phyloP scores from a whole-genome alignment of 2,329 filamentous ascomycete species.

The Didymella arachidicola region DNA sequence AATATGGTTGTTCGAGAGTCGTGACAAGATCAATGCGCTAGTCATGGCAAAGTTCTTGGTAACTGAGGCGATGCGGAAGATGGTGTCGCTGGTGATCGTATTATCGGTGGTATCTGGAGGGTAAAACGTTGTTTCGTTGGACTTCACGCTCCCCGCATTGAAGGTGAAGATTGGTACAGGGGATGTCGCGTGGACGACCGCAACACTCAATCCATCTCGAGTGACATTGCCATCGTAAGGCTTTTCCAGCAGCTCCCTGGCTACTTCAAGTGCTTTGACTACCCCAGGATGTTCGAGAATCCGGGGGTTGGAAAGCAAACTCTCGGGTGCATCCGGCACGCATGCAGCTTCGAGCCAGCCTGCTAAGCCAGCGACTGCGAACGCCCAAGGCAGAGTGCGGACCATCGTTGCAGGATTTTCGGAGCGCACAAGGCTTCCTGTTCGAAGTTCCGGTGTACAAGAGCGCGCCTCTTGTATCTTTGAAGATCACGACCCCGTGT shows the following conservation, averaged over 20 bases:
- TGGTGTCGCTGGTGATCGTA: constrained; percentile 38
- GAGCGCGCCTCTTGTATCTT: not conserved
- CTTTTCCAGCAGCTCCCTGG: constrained; percentile 19
- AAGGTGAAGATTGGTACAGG: constrained; percentile 32
- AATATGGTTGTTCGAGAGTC: constrained; percentile 17
- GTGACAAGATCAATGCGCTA: constrained; percentile 30
- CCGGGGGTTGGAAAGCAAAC: constrained; percentile 28
- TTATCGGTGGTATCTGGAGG: constrained; percentile 4
- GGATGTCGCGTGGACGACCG: constrained; percentile 40
- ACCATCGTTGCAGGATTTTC: not conserved
- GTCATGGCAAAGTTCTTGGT: constrained; percentile 41
- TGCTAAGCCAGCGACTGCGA: not conserved
- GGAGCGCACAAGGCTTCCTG: not conserved
- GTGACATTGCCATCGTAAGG: constrained; percentile 26
- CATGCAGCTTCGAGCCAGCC: constrained; percentile 22
- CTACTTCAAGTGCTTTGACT: constrained; percentile 33
- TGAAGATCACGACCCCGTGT: not conserved
- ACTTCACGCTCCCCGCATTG: constrained; percentile 42
- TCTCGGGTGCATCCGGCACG: constrained; percentile 36
- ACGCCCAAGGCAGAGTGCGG: not conserved
- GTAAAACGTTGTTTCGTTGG: constrained; percentile 35
- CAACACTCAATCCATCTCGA: constrained; percentile 42
- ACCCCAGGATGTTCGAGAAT: constrained; percentile 36
- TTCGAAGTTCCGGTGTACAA: not conserved
- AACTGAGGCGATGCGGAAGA: constrained; percentile 42